Base-by-base conservation (phyloP, 164 flowering plant genomes). In the Stephania cephalantha region DNA sequence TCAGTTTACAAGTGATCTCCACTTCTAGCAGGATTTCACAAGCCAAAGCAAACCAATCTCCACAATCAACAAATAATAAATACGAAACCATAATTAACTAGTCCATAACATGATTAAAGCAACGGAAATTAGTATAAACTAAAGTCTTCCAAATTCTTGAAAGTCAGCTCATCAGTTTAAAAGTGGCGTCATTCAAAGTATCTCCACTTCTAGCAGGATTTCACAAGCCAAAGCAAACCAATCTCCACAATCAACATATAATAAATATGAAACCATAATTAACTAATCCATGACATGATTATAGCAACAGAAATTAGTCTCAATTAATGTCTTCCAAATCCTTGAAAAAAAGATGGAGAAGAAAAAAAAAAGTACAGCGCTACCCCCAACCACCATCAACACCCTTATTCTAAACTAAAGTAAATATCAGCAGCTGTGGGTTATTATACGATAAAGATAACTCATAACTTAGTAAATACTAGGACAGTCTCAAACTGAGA, bases 21-120 rank as follows among this genome's bases (percentile, higher is more conserved):
- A 18, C 20, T 58, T 58, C 64, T 58, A 15, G 64, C 64, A 58
- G 64, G 64, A 58, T 58, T 58, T 58, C 64, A 58, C 64, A 58
- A 58, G 20, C 64, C 64, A 58, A 58, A n/a, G 64, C 64, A 58
- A n/a, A 58, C 5, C 17, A 58, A 58, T 58, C 64, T 15, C 18
- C 64, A 58, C 64, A 58, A 15, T 6, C 64, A 58, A 58, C 64
- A 58, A 58, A 58, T 5, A 58, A 58, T 58, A 58, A n/a, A 15
- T 6, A 58, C 18, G 15, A 13, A 50, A 50, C 15, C 55, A 50
- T 9, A 50, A 50, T 9, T 50, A 50, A 50, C 15, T 50, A 50
- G 6, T 9, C 10, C 10, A 50, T 7, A 2, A 50, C 55, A 50
- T 7, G 55, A 50, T 13, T 13, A 50, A 2, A 50, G 55, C 55